Conservation (phyloP, 176 grass and related monocot species). For the Pontederia paniculata region DNA sequence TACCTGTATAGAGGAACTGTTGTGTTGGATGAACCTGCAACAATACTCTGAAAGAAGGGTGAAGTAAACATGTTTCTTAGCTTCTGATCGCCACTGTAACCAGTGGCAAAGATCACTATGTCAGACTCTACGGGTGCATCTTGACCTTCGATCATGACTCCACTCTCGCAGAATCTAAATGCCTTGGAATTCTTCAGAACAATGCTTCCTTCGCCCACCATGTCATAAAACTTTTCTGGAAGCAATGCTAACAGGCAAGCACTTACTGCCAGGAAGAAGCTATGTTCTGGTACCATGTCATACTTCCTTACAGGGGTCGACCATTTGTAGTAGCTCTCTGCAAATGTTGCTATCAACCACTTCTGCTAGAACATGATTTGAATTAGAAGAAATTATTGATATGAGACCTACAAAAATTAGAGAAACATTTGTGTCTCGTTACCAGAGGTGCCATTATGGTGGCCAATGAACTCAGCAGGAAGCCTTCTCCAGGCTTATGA, state of each 20-base stretch:
- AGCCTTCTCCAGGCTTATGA: slow-evolving; percentile 80
- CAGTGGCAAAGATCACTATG: slow-evolving; percentile 31
- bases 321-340: slow-evolving; percentile 41
- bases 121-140: slow-evolving; percentile 30
- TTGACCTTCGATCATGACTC: slow-evolving; percentile 35
- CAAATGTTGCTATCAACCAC: slow-evolving; percentile 41
- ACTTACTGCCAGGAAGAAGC: slow-evolving; percentile 27
- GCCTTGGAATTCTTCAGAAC: slow-evolving; percentile 38
- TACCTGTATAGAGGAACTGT: slow-evolving; percentile 60
- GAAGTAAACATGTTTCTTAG: slow-evolving; percentile 4
- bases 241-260: slow-evolving; percentile 29
- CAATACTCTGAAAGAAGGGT: slow-evolving; percentile 53
- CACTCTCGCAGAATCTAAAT: slow-evolving; percentile 45
- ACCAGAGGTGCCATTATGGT: slow-evolving; percentile 60
- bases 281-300: slow-evolving; percentile 42
- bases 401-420: neutral
- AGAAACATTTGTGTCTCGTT: neutral
- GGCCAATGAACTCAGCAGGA: slow-evolving; percentile 40
- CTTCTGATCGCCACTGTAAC: slow-evolving; percentile 12
- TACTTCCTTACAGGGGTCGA: slow-evolving; percentile 37
- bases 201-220: slow-evolving; percentile 52
- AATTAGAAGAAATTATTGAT: no score
- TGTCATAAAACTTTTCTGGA: slow-evolving; percentile 36
- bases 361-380: neutral
- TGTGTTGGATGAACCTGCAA: slow-evolving; percentile 42